Evolutionary conservation across 371 early-diverging fungal genomes (phyloP).

Genomic region (Mucor mucedo): DNA sequence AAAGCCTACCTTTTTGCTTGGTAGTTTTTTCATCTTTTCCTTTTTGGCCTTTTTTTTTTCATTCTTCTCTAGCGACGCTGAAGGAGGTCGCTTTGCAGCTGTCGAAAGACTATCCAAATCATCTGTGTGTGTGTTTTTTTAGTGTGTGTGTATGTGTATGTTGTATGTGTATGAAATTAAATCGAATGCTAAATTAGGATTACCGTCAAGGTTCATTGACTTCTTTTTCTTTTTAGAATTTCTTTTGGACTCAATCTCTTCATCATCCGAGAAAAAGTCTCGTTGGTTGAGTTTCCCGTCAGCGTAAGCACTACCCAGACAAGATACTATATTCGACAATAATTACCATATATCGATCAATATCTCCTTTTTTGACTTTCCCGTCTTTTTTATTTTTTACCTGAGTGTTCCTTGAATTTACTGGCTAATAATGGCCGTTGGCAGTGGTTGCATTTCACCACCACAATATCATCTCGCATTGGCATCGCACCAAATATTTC

Average conservation of each 20-base stretch:
- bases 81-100: constrained; percentile 27
- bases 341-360: constrained; percentile 18
- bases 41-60: constrained; percentile 48
- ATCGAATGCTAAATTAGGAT: neutral
- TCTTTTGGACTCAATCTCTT: constrained; percentile 15
- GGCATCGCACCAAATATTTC: constrained; percentile 49
- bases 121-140: neutral
- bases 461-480: constrained; percentile 50
- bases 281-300: constrained; percentile 1
- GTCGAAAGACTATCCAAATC: constrained; percentile 14
- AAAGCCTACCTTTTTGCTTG: constrained; percentile 43
- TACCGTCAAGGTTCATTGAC: constrained; percentile 10
- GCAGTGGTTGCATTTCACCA: constrained; percentile 48
- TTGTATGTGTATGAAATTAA: neutral
- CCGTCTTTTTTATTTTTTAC: constrained; percentile 20
- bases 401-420: constrained; percentile 44
- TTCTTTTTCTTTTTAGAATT: constrained; percentile 15
- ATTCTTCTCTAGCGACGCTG: constrained; percentile 34
- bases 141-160: too few relatives aligned
- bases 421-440: constrained; percentile 44
- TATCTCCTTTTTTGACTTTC: constrained; percentile 11
- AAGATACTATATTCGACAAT: constrained; percentile 17
- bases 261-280: constrained; percentile 16
- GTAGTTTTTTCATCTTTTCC: constrained; percentile 41
- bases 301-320: constrained; percentile 5